Evolutionary conservation across 2,329 filamentous ascomycete species (phyloP).

Genomic region (Chrysosporium keratinophilum): DNA sequence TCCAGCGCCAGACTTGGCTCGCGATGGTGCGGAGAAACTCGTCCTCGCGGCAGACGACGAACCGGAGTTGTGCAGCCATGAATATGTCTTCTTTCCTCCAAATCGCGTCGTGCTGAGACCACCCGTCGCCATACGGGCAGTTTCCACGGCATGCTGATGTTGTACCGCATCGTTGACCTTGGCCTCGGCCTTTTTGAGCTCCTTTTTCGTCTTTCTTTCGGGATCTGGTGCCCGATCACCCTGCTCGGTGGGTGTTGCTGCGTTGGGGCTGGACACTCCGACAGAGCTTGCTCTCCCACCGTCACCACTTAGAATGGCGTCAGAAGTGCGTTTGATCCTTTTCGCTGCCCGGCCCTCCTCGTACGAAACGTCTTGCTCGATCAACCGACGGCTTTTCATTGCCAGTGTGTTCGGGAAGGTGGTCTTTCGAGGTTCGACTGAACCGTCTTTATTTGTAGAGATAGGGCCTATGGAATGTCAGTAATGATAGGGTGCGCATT

Average conservation of each 20-base stretch:
- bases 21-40: conserved; percentile 32
- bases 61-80: conserved; percentile 35
- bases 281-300: conserved; percentile 46
- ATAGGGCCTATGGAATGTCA: neutral
- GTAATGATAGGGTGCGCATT: neutral
- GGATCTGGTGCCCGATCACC: conserved; percentile 48
- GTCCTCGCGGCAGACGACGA: conserved; percentile 23
- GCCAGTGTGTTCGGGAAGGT: conserved; percentile 27
- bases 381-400: conserved; percentile 49
- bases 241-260: conserved; percentile 35
- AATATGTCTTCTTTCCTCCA: conserved; percentile 38
- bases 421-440: conserved; percentile 31
- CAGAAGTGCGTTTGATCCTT: conserved; percentile 52
- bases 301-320: conserved; percentile 43
- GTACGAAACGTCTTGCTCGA: conserved; percentile 55
- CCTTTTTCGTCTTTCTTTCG: conserved; percentile 72
- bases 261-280: conserved; percentile 52
- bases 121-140: conserved; percentile 65
- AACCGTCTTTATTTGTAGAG: neutral
- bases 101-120: conserved; percentile 45
- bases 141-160: conserved; percentile 73
- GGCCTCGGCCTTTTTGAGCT: conserved; percentile 63
- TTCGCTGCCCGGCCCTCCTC: conserved; percentile 64
- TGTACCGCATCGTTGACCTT: conserved; percentile 67
- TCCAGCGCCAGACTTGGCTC: conserved; percentile 18